Percentiles rank a stretch among this genome's conserved stretches.
phyloP scores from a whole-genome alignment of 805 yeast species.

The Zygosaccharomyces pseudorouxii region DNA sequence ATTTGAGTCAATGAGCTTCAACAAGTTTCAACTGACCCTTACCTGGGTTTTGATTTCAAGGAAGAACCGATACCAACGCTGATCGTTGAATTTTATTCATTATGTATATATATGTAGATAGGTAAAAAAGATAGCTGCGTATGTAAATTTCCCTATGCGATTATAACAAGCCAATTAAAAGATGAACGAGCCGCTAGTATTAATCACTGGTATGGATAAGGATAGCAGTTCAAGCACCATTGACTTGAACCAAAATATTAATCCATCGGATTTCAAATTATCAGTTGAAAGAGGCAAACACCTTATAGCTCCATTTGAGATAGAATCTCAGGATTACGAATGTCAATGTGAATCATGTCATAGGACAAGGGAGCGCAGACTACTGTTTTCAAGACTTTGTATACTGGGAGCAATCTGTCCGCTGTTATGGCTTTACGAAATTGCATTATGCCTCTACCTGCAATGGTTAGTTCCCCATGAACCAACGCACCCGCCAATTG shows the following conservation, averaged over 20 bases:
- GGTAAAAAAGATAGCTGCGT: not conserved
- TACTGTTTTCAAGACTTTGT: conserved; percentile 15
- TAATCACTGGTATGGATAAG: not conserved
- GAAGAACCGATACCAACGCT: not conserved
- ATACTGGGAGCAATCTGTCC: conserved; percentile 26
- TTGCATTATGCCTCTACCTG: conserved; percentile 18
- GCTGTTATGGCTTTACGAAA: conserved; percentile 19
- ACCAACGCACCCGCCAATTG: conserved; percentile 20
- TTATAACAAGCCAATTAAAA: not conserved
- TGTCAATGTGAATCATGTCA: conserved; percentile 28
- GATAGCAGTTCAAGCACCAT: not conserved
- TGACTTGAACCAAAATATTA: not conserved
- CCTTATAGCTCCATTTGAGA: conserved; percentile 18
- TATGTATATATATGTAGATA: not conserved
- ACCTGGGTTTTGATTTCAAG: not conserved
- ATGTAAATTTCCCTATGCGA: not conserved
- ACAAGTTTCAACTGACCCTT: not conserved
- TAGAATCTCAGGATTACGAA: conserved; percentile 9
- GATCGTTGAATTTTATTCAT: not conserved
- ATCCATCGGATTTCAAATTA: not conserved
- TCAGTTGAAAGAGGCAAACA: conserved; percentile 4
- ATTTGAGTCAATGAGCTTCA: not conserved
- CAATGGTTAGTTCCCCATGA: conserved; percentile 24
- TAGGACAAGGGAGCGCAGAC: conserved; percentile 2
- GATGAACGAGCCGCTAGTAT: not conserved